Conservation (phyloP, 805 yeast genomes). For the Jamesozyma rosinii region DNA sequence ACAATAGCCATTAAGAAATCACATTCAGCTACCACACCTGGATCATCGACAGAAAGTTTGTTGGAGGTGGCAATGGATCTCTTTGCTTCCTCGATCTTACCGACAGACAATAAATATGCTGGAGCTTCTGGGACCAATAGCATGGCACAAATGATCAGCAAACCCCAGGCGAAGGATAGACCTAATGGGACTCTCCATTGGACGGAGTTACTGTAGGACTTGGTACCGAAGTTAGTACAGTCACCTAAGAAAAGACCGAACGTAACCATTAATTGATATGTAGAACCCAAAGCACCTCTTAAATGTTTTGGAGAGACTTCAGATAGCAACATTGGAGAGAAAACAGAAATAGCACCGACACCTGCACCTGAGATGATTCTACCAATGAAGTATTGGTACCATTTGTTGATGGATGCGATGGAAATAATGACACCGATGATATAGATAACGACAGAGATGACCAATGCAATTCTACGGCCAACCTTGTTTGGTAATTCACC, state of each 20-base stretch:
- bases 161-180: not conserved
- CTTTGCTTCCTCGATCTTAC: not conserved
- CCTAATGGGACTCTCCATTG: constrained; percentile 1
- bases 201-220: not conserved
- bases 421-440: not conserved
- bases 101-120: not conserved
- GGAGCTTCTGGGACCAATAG: not conserved
- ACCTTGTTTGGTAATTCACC: constrained; percentile 46
- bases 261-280: constrained; percentile 1
- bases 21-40: not conserved
- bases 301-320: constrained; percentile 1
- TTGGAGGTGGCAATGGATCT: not conserved
- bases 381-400: constrained; percentile 1
- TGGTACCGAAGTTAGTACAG: constrained; percentile 1
- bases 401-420: not conserved
- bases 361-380: not conserved
- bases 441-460: constrained; percentile 20
- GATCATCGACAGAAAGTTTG: not conserved
- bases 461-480: constrained; percentile 52
- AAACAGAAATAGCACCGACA: not conserved
- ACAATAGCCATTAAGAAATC: not conserved
- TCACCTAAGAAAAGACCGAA: constrained; percentile 1
- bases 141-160: not conserved
- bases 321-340: not conserved
- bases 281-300: constrained; percentile 1